Base-by-base conservation (phyloP, 1,139 yeast species). In the Candida buenavistaensis region DNA sequence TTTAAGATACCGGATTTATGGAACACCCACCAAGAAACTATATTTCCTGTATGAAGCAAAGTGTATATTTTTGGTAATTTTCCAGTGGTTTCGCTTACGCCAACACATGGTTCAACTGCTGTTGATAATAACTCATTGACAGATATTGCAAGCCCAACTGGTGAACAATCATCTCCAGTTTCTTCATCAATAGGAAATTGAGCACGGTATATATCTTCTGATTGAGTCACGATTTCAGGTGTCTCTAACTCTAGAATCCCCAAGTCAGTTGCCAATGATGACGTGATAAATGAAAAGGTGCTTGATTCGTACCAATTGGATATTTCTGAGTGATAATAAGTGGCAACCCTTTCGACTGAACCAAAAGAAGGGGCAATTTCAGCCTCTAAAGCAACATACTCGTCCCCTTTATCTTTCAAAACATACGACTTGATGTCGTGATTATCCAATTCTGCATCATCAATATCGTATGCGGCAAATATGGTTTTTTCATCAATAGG, bases 121-220 rank as follows among this genome's bases (percentile, higher is more conserved):
- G 47, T 48, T 1, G 48, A 38, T 5, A 64, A 66, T 1, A 55
- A 52, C 4, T 77, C 62, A 5, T 72, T 61, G 11, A 80, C 50
- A 51, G 86, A 95, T 3, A 86, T 35, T 0, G 75, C 78, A 22
- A 84, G 47, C 2, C 96, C 96, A 14, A 84, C 62, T 0, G 90
- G 80, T 2, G 85, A 75, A 5, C 84, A 73, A 50, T 86, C 95
- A 33, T 76, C 82, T 25, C 74, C 78, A 0, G 80, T 61, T 2
- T 72, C 81, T 11, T 76, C 80, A 51, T 75, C 76, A 44, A 86
- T 64, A 1, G 96, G 95, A 44, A 86, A 65, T 10, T 75, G 73
- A 0, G 95, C 92, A 35, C 85, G 70, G 44, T 77, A 78, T 3
- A 80, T 65, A 50, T 88, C 96, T 46, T 82, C 85, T 3, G 72